Percentiles rank a stretch among this genome's conserved stretches.
These are phyloP conservation scores for Sphaerosporella brunnea DNA, from an alignment of 495 filamentous ascomycete genomes.

Conservation along the genomic window DNA sequence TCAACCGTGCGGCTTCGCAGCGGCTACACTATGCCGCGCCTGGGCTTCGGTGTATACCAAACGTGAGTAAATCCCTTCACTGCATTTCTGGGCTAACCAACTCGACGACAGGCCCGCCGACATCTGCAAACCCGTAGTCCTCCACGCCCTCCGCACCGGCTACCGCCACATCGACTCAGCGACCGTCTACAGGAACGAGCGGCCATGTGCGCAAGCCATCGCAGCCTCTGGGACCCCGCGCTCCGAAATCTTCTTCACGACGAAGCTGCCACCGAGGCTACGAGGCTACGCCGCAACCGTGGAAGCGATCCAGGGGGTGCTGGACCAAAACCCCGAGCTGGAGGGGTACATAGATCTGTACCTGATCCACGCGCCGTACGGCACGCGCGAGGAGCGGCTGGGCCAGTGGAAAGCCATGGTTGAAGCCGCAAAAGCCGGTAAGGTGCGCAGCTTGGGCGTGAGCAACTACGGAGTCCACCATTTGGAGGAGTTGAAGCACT, in stretches of 20 bases:
- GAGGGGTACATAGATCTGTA: conserved; percentile 41
- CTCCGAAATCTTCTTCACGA: conserved; percentile 39
- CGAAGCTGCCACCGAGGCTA: conserved; percentile 32
- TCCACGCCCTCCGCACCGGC: conserved; percentile 10
- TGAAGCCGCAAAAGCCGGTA: conserved; percentile 37
- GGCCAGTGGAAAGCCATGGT: conserved; percentile 39
- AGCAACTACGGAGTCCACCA: conserved; percentile 40
- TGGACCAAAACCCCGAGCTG: conserved; percentile 31
- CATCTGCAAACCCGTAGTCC: conserved; percentile 12
- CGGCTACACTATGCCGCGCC: conserved; percentile 17
- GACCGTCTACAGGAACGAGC: conserved; percentile 38
- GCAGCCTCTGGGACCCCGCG: conserved; percentile 32
- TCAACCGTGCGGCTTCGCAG: conserved; percentile 18
- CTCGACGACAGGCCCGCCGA: conserved; percentile 7
- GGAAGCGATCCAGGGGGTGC: conserved; percentile 33
- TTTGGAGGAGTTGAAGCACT: conserved; percentile 31
- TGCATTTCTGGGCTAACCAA: background rate
- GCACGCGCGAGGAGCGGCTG: conserved; percentile 33
- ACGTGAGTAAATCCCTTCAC: too few relatives aligned
- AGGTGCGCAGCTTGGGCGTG: conserved; percentile 38
- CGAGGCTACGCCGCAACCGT: conserved; percentile 37
- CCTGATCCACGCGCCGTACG: conserved; percentile 40
- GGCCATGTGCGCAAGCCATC: conserved; percentile 33
- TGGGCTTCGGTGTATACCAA: conserved; percentile 21
- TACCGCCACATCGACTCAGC: conserved; percentile 34